Percentiles rank a stretch among this genome's conserved stretches.
Evolutionary conservation across 192 early-diverging fungal genomes (phyloP).

Genomic region (Rhizoclosmatium sp.): DNA sequence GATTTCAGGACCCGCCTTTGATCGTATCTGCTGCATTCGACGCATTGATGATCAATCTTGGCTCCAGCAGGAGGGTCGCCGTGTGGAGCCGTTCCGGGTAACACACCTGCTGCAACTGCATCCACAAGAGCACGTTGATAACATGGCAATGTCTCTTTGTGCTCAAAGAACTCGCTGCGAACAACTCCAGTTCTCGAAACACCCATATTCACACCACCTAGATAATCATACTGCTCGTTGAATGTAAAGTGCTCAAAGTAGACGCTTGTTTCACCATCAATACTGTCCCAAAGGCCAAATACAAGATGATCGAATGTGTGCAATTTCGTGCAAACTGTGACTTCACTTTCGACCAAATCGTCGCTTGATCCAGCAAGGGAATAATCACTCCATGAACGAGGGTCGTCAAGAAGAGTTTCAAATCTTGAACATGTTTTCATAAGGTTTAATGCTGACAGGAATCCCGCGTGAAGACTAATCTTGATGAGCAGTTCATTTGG

Average conservation of each 20-base stretch:
- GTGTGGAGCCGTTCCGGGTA: conserved; percentile 45
- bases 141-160: conserved; percentile 53
- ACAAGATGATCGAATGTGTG: conserved; percentile 57
- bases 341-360: conserved; percentile 45
- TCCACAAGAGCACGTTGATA: conserved; percentile 39
- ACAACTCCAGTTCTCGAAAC: conserved; percentile 26
- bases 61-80: conserved; percentile 27
- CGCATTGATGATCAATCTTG: conserved; percentile 36
- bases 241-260: conserved; percentile 58
- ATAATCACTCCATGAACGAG: conserved; percentile 43
- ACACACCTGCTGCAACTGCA: conserved; percentile 23
- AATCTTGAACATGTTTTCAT: conserved; percentile 35
- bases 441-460: conserved; percentile 43
- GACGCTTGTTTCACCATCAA: conserved; percentile 16
- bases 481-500: conserved; percentile 52
- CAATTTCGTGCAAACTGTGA: conserved; percentile 50
- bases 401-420: conserved; percentile 34
- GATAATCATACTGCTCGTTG: conserved; percentile 50
- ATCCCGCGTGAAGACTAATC: conserved; percentile 52
- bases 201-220: conserved; percentile 52
- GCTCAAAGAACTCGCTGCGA: conserved; percentile 53
- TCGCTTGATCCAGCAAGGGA: conserved; percentile 6
- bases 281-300: conserved; percentile 53
- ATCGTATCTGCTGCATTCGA: conserved; percentile 46
- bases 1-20: conserved; percentile 35